Conservation (phyloP, 192 early-diverging fungal genomes). For the Coemansia sp. region DNA sequence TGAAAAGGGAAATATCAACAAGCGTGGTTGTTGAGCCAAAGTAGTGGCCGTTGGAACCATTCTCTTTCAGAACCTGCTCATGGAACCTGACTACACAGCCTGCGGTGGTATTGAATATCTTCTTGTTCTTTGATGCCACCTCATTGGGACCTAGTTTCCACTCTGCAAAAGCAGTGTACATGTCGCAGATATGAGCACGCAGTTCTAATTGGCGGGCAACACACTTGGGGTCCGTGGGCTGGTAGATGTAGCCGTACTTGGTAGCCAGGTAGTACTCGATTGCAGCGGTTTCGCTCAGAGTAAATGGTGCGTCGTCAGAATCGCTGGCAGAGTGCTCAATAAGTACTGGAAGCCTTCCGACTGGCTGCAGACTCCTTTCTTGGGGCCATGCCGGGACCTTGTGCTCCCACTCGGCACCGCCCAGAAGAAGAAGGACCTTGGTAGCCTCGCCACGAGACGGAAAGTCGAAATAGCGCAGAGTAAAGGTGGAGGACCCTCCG, state of each 20-base stretch:
- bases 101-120: conserved; percentile 12
- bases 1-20: conserved; percentile 30
- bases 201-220: conserved; percentile 33
- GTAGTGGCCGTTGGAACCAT: conserved; percentile 60
- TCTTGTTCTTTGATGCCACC: background rate
- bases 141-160: background rate
- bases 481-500: conserved; percentile 7
- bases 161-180: conserved; percentile 8
- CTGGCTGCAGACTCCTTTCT: conserved; percentile 35
- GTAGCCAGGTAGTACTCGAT: conserved; percentile 56
- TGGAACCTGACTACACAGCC: conserved; percentile 36
- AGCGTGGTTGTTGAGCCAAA: conserved; percentile 48
- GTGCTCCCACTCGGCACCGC: conserved; percentile 39
- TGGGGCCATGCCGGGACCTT: conserved; percentile 29
- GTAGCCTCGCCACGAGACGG: conserved; percentile 24
- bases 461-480: conserved; percentile 36
- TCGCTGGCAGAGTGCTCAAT: conserved; percentile 18
- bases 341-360: conserved; percentile 37
- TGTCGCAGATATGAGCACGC: conserved; percentile 16
- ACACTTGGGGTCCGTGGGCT: conserved; percentile 16
- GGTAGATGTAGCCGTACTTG: conserved; percentile 39
- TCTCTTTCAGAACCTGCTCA: conserved; percentile 48
- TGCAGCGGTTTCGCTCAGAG: conserved; percentile 43
- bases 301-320: conserved; percentile 5
- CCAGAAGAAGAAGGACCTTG: conserved; percentile 40